Evolutionary conservation across 192 early-diverging fungal species (phyloP), one percentile per base, ranked within the genome.

Genomic region (Physocladia obscura): DNA sequence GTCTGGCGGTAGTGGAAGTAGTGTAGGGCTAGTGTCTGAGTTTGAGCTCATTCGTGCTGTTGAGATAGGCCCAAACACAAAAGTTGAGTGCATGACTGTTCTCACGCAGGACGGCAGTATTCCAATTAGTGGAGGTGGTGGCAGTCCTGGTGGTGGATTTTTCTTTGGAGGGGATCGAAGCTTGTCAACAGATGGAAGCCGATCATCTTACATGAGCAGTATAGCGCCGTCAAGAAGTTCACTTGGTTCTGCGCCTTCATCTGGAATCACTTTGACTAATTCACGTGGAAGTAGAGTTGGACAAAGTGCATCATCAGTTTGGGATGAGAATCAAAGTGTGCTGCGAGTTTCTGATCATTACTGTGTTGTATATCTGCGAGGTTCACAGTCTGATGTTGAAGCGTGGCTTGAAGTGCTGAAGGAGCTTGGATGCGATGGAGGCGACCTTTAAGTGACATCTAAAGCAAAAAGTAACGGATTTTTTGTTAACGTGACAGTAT

Each of bases 321-420:
- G 19, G 36, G n/a, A 3, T 36, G 50, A 3, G 71, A 76, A n/a
- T 26, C 55, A 11, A 76, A 81, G 49, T 19, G 49, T 30, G 52
- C 76, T 81, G 65, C 62, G 82, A 0, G 29, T 84, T 15, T 37
- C 70, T 4, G 76, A 79, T 40, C 44, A 54, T n/a, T 68, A 71
- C 32, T 72, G 74, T 34, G 61, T 84, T 17, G 3, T 84, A 11
- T 84, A 84, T 65, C 5, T 79, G 32, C 32, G 74, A 11, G 82
- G 79, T 13, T 13, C 49, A 2, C 48, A 32, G 34, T 48, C 39
- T 3, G 75, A 81, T 13, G 69, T 84, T 22, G 55, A 51, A 19
- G 54, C n/a, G 24, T 79, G 74, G 74, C 69, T 56, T 13, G 70
- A 77, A 59, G 39, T 48, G n/a, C n/a, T 75, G 40, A 75, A 75